Conservation (phyloP, 257 asterid species). For the Parsonsia alboflavescens region DNA sequence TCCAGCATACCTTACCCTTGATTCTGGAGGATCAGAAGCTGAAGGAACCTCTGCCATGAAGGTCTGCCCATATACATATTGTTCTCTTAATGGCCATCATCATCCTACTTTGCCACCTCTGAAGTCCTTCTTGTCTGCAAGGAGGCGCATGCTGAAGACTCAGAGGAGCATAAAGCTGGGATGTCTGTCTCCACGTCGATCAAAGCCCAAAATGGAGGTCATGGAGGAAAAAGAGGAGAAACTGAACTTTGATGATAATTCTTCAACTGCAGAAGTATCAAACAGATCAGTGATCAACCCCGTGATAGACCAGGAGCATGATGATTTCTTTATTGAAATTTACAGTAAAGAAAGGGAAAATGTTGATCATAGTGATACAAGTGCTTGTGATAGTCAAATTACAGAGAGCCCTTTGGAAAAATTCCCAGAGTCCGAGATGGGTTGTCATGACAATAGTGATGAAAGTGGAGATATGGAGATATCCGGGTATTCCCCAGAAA, state of each 20-base stretch:
- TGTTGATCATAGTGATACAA: neutral
- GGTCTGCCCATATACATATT: conserved; percentile 76
- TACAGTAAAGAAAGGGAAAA: conserved; percentile 31
- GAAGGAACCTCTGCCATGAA: conserved; percentile 58
- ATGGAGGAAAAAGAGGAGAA: neutral
- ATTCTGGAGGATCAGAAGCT: conserved; percentile 55
- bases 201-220: conserved; percentile 13
- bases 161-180: conserved; percentile 50
- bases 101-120: conserved; percentile 63
- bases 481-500: neutral
- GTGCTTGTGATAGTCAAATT: neutral
- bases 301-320: conserved; percentile 21
- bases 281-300: conserved; percentile 11
- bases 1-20: conserved; percentile 55
- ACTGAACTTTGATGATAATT: conserved; percentile 14
- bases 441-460: conserved; percentile 14
- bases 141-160: conserved; percentile 51
- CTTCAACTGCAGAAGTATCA: conserved; percentile 12
- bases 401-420: conserved; percentile 8
- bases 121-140: conserved; percentile 59
- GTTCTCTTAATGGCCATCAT: conserved; percentile 89
- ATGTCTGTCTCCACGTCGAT: conserved; percentile 45
- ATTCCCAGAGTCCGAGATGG: conserved; percentile 8
- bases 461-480: conserved; percentile 9
- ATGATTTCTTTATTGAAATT: conserved; percentile 51